phyloP scores from a whole-genome alignment of 495 filamentous ascomycete species.

The Durotheca rogersii region DNA sequence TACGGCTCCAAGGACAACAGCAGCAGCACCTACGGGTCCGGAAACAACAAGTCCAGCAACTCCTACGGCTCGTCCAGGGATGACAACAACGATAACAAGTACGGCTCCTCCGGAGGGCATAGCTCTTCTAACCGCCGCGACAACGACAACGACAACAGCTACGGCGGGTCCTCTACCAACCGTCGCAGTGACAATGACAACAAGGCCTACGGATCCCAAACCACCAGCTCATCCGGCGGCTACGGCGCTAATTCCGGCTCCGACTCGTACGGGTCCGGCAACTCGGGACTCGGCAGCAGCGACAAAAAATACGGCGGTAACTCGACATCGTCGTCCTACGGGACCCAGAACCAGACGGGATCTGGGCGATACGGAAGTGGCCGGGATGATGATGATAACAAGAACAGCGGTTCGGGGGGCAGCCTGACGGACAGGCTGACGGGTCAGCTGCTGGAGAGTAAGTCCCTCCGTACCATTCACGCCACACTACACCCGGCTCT shows the following conservation, averaged over 20 bases:
- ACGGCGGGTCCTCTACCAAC: background rate
- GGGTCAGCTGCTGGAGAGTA: too few relatives aligned
- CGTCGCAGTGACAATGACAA: slow-evolving; percentile 4
- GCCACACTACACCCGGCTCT: too few relatives aligned
- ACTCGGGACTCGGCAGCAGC: slow-evolving; percentile 9
- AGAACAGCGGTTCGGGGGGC: slow-evolving; percentile 12
- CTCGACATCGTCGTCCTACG: slow-evolving; percentile 11
- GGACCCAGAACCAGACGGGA: background rate
- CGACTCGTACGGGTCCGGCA: slow-evolving; percentile 25
- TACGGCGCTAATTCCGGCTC: slow-evolving; percentile 4
- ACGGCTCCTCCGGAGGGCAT: background rate
- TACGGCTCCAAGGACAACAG: slow-evolving; percentile 22
- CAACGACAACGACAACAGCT: background rate
- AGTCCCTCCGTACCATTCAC: too few relatives aligned
- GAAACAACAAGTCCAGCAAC: slow-evolving; percentile 8
- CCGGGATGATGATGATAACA: slow-evolving; percentile 7
- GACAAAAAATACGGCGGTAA: slow-evolving; percentile 9
- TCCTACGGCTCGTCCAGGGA: slow-evolving; percentile 13
- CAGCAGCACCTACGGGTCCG: slow-evolving; percentile 25
- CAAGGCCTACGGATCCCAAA: background rate
- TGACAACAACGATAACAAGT: background rate
- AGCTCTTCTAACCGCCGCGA: background rate
- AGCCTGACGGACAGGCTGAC: slow-evolving; percentile 19
- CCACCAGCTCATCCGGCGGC: background rate
- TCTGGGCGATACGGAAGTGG: background rate